Evolutionary conservation across 2,329 filamentous ascomycete genomes (phyloP).

Genomic region (Blastomyces gilchristii): DNA sequence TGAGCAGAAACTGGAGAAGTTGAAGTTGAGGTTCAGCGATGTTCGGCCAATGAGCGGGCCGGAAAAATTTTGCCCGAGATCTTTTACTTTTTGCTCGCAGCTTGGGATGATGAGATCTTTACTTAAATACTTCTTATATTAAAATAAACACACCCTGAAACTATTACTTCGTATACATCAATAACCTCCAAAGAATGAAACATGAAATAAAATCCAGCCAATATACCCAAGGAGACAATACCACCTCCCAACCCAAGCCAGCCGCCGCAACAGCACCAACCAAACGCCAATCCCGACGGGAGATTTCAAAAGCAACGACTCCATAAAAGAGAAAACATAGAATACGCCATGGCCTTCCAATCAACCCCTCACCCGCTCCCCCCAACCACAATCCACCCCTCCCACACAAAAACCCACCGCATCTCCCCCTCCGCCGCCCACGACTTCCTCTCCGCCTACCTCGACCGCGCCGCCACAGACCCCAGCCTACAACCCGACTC

Average conservation of each 20-base stretch:
- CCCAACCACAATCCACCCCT: slow-evolving; percentile 29
- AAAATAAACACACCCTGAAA: not conserved
- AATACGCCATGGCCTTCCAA: slow-evolving; percentile 26
- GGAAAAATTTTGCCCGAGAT: slow-evolving; percentile 6
- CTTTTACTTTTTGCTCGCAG: not conserved
- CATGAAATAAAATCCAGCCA: not conserved
- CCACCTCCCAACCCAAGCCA: not conserved
- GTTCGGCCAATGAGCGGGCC: not conserved
- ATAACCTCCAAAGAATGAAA: not conserved
- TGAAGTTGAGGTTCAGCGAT: not conserved
- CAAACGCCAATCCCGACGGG: not conserved
- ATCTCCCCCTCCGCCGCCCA: slow-evolving; percentile 33
- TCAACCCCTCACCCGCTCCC: slow-evolving; percentile 29
- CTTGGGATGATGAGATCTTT: not conserved
- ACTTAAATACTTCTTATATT: too few relatives aligned
- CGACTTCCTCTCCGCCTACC: slow-evolving; percentile 34
- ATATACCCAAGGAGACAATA: not conserved
- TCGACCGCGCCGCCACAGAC: slow-evolving; percentile 33
- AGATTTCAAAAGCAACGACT: not conserved
- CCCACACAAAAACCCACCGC: slow-evolving; percentile 15
- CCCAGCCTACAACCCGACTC: slow-evolving; percentile 36
- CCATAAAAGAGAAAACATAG: not conserved
- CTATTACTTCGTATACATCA: not conserved
- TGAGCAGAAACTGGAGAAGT: not conserved
- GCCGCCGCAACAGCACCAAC: not conserved